Base-by-base conservation (phyloP, 2,329 filamentous ascomycete genomes). In the Ascochyta viciae-villosae region DNA sequence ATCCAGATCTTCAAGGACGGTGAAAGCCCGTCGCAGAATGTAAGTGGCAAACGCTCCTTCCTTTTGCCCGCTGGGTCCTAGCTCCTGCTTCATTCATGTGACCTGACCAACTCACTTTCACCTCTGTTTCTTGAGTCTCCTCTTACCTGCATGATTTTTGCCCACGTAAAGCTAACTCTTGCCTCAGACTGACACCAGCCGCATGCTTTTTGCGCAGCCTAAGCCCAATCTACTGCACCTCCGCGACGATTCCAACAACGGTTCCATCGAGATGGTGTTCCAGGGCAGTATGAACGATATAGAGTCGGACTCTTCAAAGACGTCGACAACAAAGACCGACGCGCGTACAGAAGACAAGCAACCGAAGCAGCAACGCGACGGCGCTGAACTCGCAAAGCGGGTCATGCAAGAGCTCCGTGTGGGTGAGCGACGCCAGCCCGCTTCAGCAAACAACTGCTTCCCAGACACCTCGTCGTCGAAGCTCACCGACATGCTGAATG, bases 21-120 rank as follows among this genome's bases (percentile, higher is more conserved):
- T 15, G 67, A 66, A 26, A 65, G 64, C 4, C 68, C 69, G 6
- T 73, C 70, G 3, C 63, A 62, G 8, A 74, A 74, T 58, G 73
- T 75, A 67, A 70, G 73, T 71, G 31, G 22, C 33, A 24, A 16
- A 47, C 38, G 54, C 45, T 60, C 59, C 57, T 67, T 58, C 62
- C 54, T 50, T 38, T 29, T 50, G 49, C 41, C 58, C 13, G 41
- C 56, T 46, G 51, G 50, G 50, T 50, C 49, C 41, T 37, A 3
- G 43, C 45, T 51, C 24, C 22, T 60, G 37, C 53, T 29, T 60
- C 40, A 29, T 24, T n/a, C 7, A 31, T 29, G 39, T 26, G 29
- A 41, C 19, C 24, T 39, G 44, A 12, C n/a, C 10, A 10, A 34
- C 9, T 37, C 33, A 35, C 48, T 37, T 63, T 61, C 50, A 61